Evolutionary conservation across 495 filamentous ascomycete genomes (phyloP), one percentile per base, ranked within the genome.

Genomic region (Stereocaulon alpinum): DNA sequence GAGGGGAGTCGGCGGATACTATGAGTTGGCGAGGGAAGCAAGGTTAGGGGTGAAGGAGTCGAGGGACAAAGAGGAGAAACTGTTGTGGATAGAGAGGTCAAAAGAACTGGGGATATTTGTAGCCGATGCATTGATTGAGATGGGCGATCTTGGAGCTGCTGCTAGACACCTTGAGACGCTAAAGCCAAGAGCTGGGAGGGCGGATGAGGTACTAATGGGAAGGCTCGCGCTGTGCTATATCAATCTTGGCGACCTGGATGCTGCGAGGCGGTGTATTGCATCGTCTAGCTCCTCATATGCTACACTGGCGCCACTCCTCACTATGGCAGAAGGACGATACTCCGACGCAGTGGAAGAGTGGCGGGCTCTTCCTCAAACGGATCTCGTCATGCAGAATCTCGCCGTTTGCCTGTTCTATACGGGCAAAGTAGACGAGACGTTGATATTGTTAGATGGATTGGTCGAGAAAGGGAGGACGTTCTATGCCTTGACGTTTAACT

Each of bases 1-100:
- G n/a, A 77, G 89, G 54, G 84, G 85, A n/a, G 83, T 98, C 42
- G 88, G 87, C 70, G 85, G 84, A 24, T 86, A 93, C 66, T 96
- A 95, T 67, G 91, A 95, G 58, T 77, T 98, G 1, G 93, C 84
- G 0, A 67, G 85, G 15, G 90, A 95, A 68, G 87, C 83, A 2
- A 73, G 92, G 32, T 69, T 69, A 1, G 76, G 79, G 32, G 66
- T 87, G 17, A 68, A 74, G 54, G 58, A 72, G 60, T 51, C 66
- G 51, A 59, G 69, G 68, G 6, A 58, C 1, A 56, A 48, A 9
- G 63, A 74, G 17, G 78, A 79, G 37, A 71, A 73, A 14, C 68
- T 73, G 52, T 62, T 86, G 42, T 97, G 92, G 93, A 79, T 75
- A 63, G 70, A 70, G 1, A 62, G 93, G 43, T 71, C 96, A 5